Evolutionary conservation across 805 yeast species (phyloP).

Genomic region (Suhomyces canberraensis): DNA sequence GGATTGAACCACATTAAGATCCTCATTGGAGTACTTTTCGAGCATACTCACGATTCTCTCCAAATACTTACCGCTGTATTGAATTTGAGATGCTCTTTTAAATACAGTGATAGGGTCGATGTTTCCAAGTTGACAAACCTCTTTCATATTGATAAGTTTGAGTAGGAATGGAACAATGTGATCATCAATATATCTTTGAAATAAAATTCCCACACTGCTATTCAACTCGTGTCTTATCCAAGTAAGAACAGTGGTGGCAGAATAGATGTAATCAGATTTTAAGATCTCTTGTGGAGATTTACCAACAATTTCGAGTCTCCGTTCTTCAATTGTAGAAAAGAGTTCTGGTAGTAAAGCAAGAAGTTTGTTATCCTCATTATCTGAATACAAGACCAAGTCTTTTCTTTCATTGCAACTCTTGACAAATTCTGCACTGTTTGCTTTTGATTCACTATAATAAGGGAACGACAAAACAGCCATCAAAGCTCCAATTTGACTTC

Average conservation of each 20-base stretch:
- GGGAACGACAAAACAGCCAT: conserved; percentile 46
- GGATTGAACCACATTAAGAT: conserved; percentile 47
- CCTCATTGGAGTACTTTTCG: conserved; percentile 30
- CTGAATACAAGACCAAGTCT: conserved; percentile 33
- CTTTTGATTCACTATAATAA: conserved; percentile 41
- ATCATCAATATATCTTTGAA: conserved; percentile 47
- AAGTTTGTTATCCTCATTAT: conserved; percentile 24
- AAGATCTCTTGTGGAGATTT: conserved; percentile 54
- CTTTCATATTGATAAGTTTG: conserved; percentile 63
- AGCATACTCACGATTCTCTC: conserved; percentile 36
- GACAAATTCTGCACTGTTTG: conserved; percentile 39
- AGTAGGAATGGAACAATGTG: conserved; percentile 69
- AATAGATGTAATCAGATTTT: conserved; percentile 58
- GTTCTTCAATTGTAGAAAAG: conserved; percentile 43
- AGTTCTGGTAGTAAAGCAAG: conserved; percentile 36
- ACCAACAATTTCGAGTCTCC: conserved; percentile 34
- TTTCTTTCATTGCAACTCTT: conserved; percentile 27
- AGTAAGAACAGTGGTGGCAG: conserved; percentile 60
- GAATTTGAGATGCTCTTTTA: conserved; percentile 43
- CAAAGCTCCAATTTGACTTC: conserved; percentile 63
- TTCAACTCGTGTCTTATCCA: conserved; percentile 55
- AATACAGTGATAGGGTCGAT: conserved; percentile 51
- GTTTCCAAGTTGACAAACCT: conserved; percentile 70
- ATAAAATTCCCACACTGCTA: conserved; percentile 50
- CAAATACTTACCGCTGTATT: conserved; percentile 20